Base-by-base conservation (phyloP, 1,139 yeast genomes). In the Protomyces lactucae-debilis region DNA sequence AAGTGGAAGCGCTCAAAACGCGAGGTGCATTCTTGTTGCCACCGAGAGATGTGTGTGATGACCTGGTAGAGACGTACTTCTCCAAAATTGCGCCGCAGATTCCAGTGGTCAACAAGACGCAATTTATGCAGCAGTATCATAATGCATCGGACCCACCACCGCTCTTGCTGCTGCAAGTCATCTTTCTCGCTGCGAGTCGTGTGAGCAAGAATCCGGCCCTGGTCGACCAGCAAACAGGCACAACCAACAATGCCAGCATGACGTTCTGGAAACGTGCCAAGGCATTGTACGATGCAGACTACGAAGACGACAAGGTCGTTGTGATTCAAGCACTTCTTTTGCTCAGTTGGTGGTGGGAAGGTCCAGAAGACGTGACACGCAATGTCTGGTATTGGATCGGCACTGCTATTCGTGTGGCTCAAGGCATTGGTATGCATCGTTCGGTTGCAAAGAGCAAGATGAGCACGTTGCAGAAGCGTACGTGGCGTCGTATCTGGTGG, bases 401-500 rank as follows among this genome's bases (percentile, higher is more conserved):
- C 61, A 83, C 85, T 1, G 93, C 91, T 0, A 79, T 87, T 45
- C 82, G 85, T 12, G 80, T 87, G 61, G 95, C 95, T 1, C 93
- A 87, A 71, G 91, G 92, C 10, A 85, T 85, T 73, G 95, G 95
- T 0, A 80, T 88, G 71, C 93, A 88, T 72, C 78, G 91, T 70
- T 68, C 69, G 59, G 70, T 67, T 18, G 70, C 69, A 21, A 63
- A 68, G 35, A 69, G 74, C 2, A 71, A 71, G 36, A 70, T 74
- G 66, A 69, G 76, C 45, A 69, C 72, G 1, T 76, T 79, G 23
- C 88, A 85, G 65, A 82, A 83, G 71, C 81, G 83, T 66, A 76
- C 85, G 65, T 85, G 88, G 83, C 80, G 86, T 69, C 78, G 91
- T 60, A 80, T 87, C 25, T 88, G 93, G 92, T 88, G 96, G 96